Evolutionary conservation across 2,329 filamentous ascomycete genomes (phyloP).

Genomic region (Ophiostoma ulmi): DNA sequence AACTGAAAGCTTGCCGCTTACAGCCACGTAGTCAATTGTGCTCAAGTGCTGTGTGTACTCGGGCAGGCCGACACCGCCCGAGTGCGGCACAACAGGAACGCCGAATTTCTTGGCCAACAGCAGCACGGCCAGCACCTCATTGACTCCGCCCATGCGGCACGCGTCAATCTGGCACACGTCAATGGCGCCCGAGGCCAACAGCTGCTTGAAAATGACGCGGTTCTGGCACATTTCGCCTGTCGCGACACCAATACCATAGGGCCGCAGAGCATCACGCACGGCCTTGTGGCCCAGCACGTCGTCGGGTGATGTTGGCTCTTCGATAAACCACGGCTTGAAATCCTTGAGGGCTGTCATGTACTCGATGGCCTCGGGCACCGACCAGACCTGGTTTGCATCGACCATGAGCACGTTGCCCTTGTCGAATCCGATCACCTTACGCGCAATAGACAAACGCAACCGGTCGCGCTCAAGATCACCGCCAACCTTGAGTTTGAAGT

Average conservation of each 20-base stretch:
- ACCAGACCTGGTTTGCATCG: conserved; percentile 91
- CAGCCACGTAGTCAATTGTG: conserved; percentile 88
- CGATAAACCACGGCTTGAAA: conserved; percentile 90
- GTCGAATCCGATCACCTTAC: conserved; percentile 52
- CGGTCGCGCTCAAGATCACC: conserved; percentile 66
- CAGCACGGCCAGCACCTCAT: conserved; percentile 85
- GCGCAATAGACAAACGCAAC: conserved; percentile 64
- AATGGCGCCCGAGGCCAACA: conserved; percentile 72
- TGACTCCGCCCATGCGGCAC: conserved; percentile 82
- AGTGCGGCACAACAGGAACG: conserved; percentile 83
- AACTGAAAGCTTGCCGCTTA: conserved; percentile 73
- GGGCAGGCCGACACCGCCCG: conserved; percentile 80
- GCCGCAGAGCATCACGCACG: conserved; percentile 71
- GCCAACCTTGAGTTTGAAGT: conserved; percentile 92
- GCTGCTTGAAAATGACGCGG: conserved; percentile 88
- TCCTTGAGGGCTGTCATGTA: conserved; percentile 79
- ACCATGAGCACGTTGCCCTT: conserved; percentile 83
- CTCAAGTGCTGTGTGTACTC: conserved; percentile 92
- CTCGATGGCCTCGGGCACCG: conserved; percentile 78
- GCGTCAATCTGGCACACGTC: conserved; percentile 88
- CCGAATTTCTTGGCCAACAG: conserved; percentile 75
- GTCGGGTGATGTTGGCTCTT: conserved; percentile 86
- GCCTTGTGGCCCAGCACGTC: conserved; percentile 85
- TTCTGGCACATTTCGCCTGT: conserved; percentile 97
- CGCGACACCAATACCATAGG: conserved; percentile 73